These are phyloP conservation scores for Candida methanosorbosa DNA, from an alignment of 805 yeast genomes.

Conservation along the genomic window DNA sequence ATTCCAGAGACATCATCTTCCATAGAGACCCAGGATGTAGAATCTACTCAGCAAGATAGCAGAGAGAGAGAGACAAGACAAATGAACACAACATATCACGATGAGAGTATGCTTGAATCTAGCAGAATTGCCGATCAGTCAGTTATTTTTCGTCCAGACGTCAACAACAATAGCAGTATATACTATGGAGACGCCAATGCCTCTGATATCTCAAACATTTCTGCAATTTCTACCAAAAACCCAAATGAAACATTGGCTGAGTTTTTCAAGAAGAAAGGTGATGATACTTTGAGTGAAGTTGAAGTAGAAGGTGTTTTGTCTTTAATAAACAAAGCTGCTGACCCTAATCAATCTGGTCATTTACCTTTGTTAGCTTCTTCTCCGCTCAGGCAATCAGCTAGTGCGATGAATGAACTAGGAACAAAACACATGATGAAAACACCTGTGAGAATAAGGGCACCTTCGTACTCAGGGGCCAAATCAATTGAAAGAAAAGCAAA, in stretches of 20 bases:
- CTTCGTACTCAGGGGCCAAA: background rate
- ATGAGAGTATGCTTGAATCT: too few relatives aligned
- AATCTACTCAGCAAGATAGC: too few relatives aligned
- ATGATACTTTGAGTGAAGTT: slow-evolving; percentile 58
- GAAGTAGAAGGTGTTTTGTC: slow-evolving; percentile 80
- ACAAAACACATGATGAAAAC: background rate
- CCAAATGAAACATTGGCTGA: slow-evolving; percentile 58
- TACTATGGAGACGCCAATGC: slow-evolving; percentile 3
- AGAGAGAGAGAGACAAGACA: too few relatives aligned
- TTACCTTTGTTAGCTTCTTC: slow-evolving; percentile 1
- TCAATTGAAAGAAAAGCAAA: slow-evolving; percentile 2
- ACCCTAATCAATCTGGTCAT: slow-evolving; percentile 1
- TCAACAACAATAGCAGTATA: background rate
- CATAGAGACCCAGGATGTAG: too few relatives aligned
- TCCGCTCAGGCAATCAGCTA: background rate
- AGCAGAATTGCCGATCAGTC: background rate
- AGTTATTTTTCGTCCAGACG: background rate
- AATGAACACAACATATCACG: too few relatives aligned
- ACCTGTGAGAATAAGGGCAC: background rate
- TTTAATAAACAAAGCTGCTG: slow-evolving; percentile 35
- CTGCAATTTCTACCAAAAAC: slow-evolving; percentile 15
- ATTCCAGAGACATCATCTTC: too few relatives aligned
- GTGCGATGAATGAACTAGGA: background rate
- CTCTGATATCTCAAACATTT: slow-evolving; percentile 14
- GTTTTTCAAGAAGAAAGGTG: slow-evolving; percentile 71